Base-by-base conservation (phyloP, 2,329 filamentous ascomycete species). In the Calonectria fujianensis region DNA sequence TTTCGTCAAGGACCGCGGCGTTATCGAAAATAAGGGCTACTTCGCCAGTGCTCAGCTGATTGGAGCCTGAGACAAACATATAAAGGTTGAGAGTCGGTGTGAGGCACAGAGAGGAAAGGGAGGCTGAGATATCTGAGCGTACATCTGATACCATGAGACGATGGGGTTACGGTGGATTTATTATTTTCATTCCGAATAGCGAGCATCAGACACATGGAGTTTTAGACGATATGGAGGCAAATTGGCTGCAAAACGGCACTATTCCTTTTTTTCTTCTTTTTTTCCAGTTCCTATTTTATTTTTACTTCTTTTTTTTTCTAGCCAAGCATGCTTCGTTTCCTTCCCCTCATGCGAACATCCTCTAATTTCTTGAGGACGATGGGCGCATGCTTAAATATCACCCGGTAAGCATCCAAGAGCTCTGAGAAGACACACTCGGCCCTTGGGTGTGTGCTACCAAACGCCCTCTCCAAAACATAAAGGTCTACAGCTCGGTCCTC, bases 11-110 rank as follows among this genome's bases (percentile, higher is more conserved):
- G 94, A 98, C 83, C 90, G 97, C 69, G 97, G 97, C 18, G 97
- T 99, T 11, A 96, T 99, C 78, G 97, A 99, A 88, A 98, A 97
- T 83, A 99, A 98, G 88, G 97, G 97, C 10, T 98, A 98, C 85
- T 98, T 98, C 88, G 96, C 96, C 1, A 92, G 93, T 27, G 96
- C 96, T 4, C 93, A 95, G 82, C 85, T 97, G 77, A 87, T 88
- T 61, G 87, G 88, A 70, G 73, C 75, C 63, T 85, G 31, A 81
- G 69, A 63, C 67, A 50, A 52, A 45, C 57, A 72, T 37, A 39
- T 24, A 31, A 35, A 41, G 8, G 65, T 50, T 50, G 64, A 48
- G 57, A 64, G 54, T 59, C 41, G 45, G 37, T 48, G n/a, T 39
- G n/a, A 24, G 18, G 50, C 14, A 41, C 14, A 24, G 24, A 18